A percentile compares a stretch with the other conserved stretches of the same genome.
Conservation (phyloP, 1,284 basidiomycete genomes). For the Phellinidium pouzarii region DNA sequence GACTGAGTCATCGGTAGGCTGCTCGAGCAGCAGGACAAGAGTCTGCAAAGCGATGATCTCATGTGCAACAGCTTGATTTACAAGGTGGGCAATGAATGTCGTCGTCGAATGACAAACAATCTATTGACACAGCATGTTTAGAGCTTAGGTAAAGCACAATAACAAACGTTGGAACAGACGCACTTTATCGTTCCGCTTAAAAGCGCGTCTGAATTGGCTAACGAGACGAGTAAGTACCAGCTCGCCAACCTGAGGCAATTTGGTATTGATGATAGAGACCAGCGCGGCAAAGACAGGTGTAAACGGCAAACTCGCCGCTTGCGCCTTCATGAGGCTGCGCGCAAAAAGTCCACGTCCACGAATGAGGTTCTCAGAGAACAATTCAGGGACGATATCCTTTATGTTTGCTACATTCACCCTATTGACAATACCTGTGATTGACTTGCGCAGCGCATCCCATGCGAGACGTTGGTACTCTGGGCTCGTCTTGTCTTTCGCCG, state of each 20-base stretch:
- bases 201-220: slow-evolving; percentile 91
- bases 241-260: slow-evolving; percentile 95
- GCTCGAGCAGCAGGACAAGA: slow-evolving; percentile 88
- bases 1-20: slow-evolving; percentile 95
- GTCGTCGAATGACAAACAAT: slow-evolving; percentile 91
- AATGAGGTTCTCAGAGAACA: slow-evolving; percentile 89
- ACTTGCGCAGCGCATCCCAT: slow-evolving; percentile 98
- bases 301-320: slow-evolving; percentile 93
- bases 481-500: slow-evolving; percentile 77
- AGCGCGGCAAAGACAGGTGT: slow-evolving; percentile 96
- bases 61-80: slow-evolving; percentile 93
- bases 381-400: slow-evolving; percentile 92
- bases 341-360: slow-evolving; percentile 86
- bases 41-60: slow-evolving; percentile 95
- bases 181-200: slow-evolving; percentile 97
- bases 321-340: slow-evolving; percentile 96
- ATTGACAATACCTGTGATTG: slow-evolving; percentile 99
- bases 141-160: neutral
- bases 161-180: slow-evolving; percentile 25
- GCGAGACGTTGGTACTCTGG: slow-evolving; percentile 93
- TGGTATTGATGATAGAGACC: slow-evolving; percentile 94
- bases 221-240: slow-evolving; percentile 84
- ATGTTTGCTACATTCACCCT: slow-evolving; percentile 95
- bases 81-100: slow-evolving; percentile 94
- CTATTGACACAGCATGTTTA: slow-evolving; percentile 32